phyloP scores from a whole-genome alignment of 2,329 filamentous ascomycete species.

The Rhynchosporium graminicola region DNA sequence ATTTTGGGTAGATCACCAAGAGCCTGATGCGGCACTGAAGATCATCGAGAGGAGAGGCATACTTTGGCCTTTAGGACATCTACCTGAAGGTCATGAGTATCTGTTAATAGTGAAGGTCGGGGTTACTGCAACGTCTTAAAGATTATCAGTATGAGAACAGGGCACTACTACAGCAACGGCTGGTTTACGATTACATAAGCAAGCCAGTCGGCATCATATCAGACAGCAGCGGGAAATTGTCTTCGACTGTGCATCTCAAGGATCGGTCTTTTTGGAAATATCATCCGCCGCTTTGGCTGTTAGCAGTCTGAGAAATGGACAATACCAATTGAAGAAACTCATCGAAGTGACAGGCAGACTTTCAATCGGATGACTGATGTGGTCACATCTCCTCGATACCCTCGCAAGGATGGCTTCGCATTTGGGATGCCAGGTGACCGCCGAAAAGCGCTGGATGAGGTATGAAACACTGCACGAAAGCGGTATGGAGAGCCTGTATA shows the following conservation, averaged over 20 bases:
- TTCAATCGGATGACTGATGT: too few relatives aligned
- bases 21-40: constrained; percentile 18
- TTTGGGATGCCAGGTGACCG: background rate
- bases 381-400: background rate
- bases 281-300: too few relatives aligned
- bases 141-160: background rate
- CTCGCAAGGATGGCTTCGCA: background rate
- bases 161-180: too few relatives aligned
- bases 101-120: constrained; percentile 3
- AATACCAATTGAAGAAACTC: too few relatives aligned
- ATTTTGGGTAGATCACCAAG: constrained; percentile 27
- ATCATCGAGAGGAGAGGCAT: constrained; percentile 8
- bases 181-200: too few relatives aligned
- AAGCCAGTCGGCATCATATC: too few relatives aligned
- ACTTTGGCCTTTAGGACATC: constrained; percentile 20
- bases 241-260: too few relatives aligned
- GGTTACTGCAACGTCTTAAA: background rate
- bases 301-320: too few relatives aligned
- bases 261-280: too few relatives aligned
- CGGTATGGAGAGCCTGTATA: constrained; percentile 30
- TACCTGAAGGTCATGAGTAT: constrained; percentile 25
- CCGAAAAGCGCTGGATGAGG: background rate
- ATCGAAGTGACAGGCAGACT: too few relatives aligned
- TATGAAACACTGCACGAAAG: too few relatives aligned
- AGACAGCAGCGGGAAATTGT: too few relatives aligned